phyloP scores from a whole-genome alignment of 129 eudicot species.

The Oenanthe sinensis region DNA sequence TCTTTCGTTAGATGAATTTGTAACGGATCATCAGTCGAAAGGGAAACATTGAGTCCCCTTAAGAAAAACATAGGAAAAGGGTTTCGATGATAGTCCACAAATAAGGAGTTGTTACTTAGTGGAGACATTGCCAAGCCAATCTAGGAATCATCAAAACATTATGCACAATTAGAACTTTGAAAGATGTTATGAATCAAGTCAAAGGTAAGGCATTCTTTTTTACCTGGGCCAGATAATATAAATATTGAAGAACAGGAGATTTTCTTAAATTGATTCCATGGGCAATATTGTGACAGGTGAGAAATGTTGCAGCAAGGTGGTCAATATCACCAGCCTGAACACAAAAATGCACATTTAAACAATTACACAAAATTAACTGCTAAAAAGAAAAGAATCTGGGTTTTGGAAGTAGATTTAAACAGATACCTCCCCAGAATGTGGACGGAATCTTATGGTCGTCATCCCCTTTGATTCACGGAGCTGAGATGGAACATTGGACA shows the following conservation, averaged over 20 bases:
- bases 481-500: constrained; percentile 35
- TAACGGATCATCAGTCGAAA: constrained; percentile 92
- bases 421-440: constrained; percentile 88
- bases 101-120: constrained; percentile 94
- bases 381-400: constrained; percentile 1
- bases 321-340: constrained; percentile 93
- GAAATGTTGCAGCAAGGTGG: constrained; percentile 98
- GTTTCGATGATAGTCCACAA: constrained; percentile 88
- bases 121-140: constrained; percentile 99
- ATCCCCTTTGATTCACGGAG: constrained; percentile 98
- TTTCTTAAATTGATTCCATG: constrained; percentile 94
- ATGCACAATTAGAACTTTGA: background rate
- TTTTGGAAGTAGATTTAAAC: constrained; percentile 5
- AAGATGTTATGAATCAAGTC: constrained; percentile 11
- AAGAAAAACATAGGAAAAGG: constrained; percentile 89
- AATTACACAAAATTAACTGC: constrained; percentile 1
- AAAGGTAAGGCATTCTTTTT: constrained; percentile 11
- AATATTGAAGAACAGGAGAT: constrained; percentile 96
- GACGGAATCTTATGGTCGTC: constrained; percentile 91
- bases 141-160: constrained; percentile 32
- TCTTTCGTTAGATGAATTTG: constrained; percentile 98
- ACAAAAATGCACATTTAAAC: background rate
- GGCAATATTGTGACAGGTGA: constrained; percentile 84
- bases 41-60: constrained; percentile 93
- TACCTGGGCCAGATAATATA: constrained; percentile 95